Base-by-base conservation (phyloP, 345 rosid species). In the Dipteronia dyeriana region DNA sequence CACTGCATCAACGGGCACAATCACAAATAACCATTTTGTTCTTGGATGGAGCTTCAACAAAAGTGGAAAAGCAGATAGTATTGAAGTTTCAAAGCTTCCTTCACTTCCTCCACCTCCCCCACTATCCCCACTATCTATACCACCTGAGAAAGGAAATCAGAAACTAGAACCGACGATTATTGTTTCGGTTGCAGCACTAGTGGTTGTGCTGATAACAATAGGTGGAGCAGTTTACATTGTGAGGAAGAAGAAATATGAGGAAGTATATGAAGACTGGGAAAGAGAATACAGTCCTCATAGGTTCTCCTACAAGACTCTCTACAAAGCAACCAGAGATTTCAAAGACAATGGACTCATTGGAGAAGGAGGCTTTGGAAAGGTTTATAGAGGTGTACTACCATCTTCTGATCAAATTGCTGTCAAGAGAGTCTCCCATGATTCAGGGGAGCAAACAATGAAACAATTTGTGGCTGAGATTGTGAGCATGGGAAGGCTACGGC, bases 201-300 rank as follows among this genome's bases (percentile, higher is more conserved):
- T 41, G 38, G 76, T 77, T 49, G 19, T 75, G 65, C 63, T 80
- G 31, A 64, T 80, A 29, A 20, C 66, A n/a, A 53, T 80, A 23
- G 79, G 31, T n/a, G 70, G 64, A 64, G 78, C 82, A 6, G 54
- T 77, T 45, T 87, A 74, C 65, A 3, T 66, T 20, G 60, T 81
- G 26, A 68, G 82, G 76, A 85, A 25, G 75, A 87, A 56, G 79
- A 90, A 86, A 79, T 89, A 81, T 13, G 89, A 86, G 7, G 94
- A 92, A 78, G 82, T 81, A 45, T 65, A 82, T 7, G 94, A 92
- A 80, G 97, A 89, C 41, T 89, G 92, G 97, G 97, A 89, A 75
- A 75, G 79, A 41, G 88, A 87, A 11, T 89, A 79, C 38, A 74
- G 91, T 6, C 87, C 92, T 66, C 92, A 88, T 13, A 86, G 92